Percentiles rank a stretch among this genome's conserved stretches.
phyloP scores from a whole-genome alignment of 257 asterid genomes.

The Gentiana straminea region DNA sequence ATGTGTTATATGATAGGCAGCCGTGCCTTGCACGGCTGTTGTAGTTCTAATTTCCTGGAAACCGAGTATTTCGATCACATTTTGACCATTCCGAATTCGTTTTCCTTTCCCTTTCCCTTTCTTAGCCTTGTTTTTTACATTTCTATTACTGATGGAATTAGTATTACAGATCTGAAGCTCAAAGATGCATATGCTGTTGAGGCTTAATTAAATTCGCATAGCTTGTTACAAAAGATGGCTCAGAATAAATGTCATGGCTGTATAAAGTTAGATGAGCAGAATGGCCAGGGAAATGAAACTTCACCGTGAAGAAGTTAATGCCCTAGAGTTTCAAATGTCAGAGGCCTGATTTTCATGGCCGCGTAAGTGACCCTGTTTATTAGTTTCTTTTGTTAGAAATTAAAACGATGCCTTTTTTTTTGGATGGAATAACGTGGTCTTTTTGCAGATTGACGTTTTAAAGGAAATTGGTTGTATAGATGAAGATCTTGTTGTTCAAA shows the following conservation, averaged over 20 bases:
- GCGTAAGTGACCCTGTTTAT: conserved; percentile 40
- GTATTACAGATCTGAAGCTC: conserved; percentile 53
- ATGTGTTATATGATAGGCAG: no score
- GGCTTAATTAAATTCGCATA: no score
- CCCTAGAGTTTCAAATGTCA: conserved; percentile 79
- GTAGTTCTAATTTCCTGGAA: no score
- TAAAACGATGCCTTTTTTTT: conserved; percentile 11
- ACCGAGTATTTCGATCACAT: no score
- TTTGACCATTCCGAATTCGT: conserved; percentile 1
- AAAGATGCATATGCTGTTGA: not conserved
- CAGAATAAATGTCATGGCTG: conserved; percentile 92
- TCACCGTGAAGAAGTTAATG: conserved; percentile 65
- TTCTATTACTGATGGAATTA: not conserved
- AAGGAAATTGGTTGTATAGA: conserved; percentile 88
- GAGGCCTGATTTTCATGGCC: conserved; percentile 99
- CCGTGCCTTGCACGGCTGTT: no score
- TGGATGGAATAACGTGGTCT: conserved; percentile 11
- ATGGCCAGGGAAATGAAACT: conserved; percentile 60
- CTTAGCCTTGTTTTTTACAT: not conserved
- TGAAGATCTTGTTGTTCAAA: conserved; percentile 87
- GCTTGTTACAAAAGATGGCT: no score
- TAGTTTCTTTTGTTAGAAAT: conserved; percentile 1
- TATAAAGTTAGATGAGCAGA: conserved; percentile 68
- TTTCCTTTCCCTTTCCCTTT: not conserved
- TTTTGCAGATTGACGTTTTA: conserved; percentile 83